A percentile compares a stretch with the other conserved stretches of the same genome.
phyloP scores from a whole-genome alignment of 208 protist genomes.

The Angomonas ambiguus region DNA sequence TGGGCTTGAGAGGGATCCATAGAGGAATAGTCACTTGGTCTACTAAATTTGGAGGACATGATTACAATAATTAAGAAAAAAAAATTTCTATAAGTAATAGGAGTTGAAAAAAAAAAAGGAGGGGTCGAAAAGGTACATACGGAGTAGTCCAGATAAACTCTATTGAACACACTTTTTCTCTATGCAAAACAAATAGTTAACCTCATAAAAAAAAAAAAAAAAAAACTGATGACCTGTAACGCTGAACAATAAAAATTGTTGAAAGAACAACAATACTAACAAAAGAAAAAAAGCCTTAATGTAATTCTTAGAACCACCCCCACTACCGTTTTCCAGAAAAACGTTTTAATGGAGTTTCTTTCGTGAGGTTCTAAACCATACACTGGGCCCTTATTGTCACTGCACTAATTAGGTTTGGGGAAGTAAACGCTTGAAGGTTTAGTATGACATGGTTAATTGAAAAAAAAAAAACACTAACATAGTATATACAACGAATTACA shows the following conservation, averaged over 20 bases:
- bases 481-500: background rate
- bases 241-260: slow-evolving; percentile 18
- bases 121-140: slow-evolving; percentile 13
- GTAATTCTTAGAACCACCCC: no score
- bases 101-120: background rate
- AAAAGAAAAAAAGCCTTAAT: no score
- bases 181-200: background rate
- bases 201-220: slow-evolving; percentile 1
- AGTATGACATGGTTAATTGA: no score
- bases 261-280: slow-evolving; percentile 14
- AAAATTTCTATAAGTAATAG: background rate
- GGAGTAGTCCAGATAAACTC: no score
- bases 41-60: background rate
- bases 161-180: no score
- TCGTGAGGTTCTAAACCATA: no score
- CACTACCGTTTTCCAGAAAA: no score
- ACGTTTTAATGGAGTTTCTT: no score
- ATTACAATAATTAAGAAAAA: slow-evolving; percentile 8
- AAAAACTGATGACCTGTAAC: background rate
- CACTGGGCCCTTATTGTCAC: no score
- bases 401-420: no score
- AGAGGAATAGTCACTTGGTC: background rate
- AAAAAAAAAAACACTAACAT: slow-evolving; percentile 4
- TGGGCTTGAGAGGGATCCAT: background rate
- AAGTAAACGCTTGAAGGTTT: no score